These are phyloP conservation scores for Coemansia sp. DNA, from an alignment of 192 early-diverging fungal genomes.

Conservation along the genomic window DNA sequence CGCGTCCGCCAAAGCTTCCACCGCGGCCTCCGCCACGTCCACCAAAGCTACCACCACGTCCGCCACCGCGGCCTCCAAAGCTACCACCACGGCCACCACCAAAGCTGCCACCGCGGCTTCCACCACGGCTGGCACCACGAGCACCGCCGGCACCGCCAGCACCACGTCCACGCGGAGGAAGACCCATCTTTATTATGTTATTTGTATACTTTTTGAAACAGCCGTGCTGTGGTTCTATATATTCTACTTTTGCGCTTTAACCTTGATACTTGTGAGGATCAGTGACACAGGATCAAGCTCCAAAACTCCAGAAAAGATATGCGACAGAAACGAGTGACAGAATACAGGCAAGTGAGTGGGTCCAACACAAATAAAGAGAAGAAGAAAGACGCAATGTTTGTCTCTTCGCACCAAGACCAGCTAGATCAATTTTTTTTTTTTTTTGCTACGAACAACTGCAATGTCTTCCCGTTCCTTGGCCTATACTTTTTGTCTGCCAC, in stretches of 20 bases:
- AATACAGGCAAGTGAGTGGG: constrained; percentile 2
- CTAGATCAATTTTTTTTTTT: background rate
- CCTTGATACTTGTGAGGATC: background rate
- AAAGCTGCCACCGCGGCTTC: constrained; percentile 30
- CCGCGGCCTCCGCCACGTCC: constrained; percentile 39
- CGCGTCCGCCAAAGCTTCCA: constrained; percentile 53
- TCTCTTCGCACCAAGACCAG: constrained; percentile 1
- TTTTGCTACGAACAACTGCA: background rate
- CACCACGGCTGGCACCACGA: constrained; percentile 48
- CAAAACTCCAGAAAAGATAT: background rate
- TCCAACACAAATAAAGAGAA: constrained; percentile 10
- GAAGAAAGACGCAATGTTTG: background rate
- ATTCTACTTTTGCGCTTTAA: background rate
- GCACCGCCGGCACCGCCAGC: constrained; percentile 36
- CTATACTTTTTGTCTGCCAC: background rate
- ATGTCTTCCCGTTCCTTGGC: background rate
- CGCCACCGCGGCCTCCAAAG: constrained; percentile 19
- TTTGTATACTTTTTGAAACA: constrained; percentile 13
- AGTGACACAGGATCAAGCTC: background rate
- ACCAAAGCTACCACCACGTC: constrained; percentile 52
- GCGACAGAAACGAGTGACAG: background rate
- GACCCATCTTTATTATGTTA: constrained; percentile 43
- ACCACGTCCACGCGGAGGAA: constrained; percentile 40
- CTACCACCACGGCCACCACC: constrained; percentile 64
- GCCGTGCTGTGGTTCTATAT: background rate